phyloP scores from a whole-genome alignment of 345 rosid species.

The Salix suchowensis region DNA sequence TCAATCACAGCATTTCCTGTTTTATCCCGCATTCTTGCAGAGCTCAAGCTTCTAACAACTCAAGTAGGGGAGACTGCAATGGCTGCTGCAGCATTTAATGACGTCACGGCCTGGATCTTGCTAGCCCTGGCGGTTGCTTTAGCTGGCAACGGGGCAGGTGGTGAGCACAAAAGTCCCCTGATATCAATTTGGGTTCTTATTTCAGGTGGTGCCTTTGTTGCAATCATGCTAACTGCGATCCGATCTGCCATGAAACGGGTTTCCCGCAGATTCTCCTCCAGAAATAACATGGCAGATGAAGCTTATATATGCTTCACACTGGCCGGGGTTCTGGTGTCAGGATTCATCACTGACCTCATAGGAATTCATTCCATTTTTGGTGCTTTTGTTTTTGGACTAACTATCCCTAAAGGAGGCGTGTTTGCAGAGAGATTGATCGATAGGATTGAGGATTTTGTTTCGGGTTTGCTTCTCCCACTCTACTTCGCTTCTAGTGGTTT shows the following conservation, averaged over 20 bases:
- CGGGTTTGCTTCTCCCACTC: conserved; percentile 46
- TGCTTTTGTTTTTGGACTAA: conserved; percentile 46
- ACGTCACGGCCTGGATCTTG: conserved; percentile 76
- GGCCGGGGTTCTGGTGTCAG: conserved; percentile 43
- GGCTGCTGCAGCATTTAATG: conserved; percentile 89
- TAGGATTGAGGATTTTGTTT: conserved; percentile 50
- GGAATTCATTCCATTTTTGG: conserved; percentile 60
- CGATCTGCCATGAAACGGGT: conserved; percentile 26
- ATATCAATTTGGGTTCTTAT: conserved; percentile 49
- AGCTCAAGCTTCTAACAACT: conserved; percentile 69
- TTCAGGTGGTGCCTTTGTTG: conserved; percentile 41
- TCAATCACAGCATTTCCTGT: conserved; percentile 95
- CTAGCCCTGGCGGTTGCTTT: conserved; percentile 72
- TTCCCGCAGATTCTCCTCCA: conserved; percentile 16
- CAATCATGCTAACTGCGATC: conserved; percentile 25
- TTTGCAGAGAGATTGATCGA: conserved; percentile 35
- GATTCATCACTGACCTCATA: conserved; percentile 46
- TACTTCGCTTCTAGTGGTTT: conserved; percentile 60
- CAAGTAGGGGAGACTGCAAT: conserved; percentile 67
- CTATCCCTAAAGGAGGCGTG: conserved; percentile 44
- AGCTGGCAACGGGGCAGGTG: conserved; percentile 25
- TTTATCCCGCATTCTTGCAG: conserved; percentile 78
- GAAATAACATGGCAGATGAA: conserved; percentile 35
- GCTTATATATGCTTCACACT: conserved; percentile 44
- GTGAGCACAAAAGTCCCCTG: conserved; percentile 18